Evolutionary conservation across 148 eudicot genomes (phyloP).

Genomic region (Oxyria digyna): DNA sequence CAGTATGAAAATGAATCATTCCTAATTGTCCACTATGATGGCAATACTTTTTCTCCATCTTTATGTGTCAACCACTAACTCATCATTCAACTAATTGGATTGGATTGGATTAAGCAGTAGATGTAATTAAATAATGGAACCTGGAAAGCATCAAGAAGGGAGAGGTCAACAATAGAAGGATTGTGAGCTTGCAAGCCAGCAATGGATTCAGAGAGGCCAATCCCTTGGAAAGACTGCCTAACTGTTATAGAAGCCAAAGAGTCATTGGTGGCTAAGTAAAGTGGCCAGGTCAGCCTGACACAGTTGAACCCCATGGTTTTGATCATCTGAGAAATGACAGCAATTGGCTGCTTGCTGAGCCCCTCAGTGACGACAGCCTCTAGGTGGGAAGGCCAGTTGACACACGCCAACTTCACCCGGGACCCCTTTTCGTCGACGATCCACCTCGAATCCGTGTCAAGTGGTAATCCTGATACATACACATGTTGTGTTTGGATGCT

Average conservation of each 20-base stretch:
- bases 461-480: constrained; percentile 17
- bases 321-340: constrained; percentile 33
- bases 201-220: constrained; percentile 34
- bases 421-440: constrained; percentile 51
- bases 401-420: constrained; percentile 72
- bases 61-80: neutral
- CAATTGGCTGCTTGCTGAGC: constrained; percentile 33
- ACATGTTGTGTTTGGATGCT: neutral
- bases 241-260: constrained; percentile 41
- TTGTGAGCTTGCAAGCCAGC: constrained; percentile 52
- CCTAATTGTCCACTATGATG: no score
- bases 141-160: constrained; percentile 47
- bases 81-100: neutral
- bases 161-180: constrained; percentile 53
- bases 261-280: constrained; percentile 53
- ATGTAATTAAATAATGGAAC: neutral
- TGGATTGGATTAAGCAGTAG: neutral
- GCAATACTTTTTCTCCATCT: no score
- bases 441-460: constrained; percentile 67
- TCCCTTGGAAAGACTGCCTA: constrained; percentile 36
- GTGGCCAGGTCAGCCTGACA: constrained; percentile 87
- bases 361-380: constrained; percentile 69
- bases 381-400: constrained; percentile 72
- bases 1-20: neutral
- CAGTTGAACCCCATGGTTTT: constrained; percentile 69